Evolutionary conservation across 2,329 filamentous ascomycete species (phyloP), one percentile per base, ranked within the genome.

Genomic region (Trichoderma lentiforme): DNA sequence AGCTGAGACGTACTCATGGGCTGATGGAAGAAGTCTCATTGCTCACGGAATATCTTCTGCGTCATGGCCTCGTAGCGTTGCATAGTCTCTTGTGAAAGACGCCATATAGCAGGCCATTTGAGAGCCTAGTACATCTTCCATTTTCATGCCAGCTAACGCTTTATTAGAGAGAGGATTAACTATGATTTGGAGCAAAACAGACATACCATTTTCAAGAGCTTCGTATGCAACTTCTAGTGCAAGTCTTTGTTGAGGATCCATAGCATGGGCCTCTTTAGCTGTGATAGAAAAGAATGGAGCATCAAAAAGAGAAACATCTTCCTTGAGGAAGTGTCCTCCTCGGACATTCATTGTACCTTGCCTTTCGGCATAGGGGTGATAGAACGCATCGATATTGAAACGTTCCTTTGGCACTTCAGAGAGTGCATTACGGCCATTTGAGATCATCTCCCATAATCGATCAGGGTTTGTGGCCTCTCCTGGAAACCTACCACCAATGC

Each of bases 181-280:
- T 39, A 39, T 18, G 15, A 39, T 1, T 39, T 39, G 3, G 36
- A 39, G 36, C 7, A 18, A 39, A 3, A 6, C 6, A 39, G 36
- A 34, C 47, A 15, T 60, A 71, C 70, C 74, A 66, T 75, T 76
- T 66, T 76, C 76, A 32, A 79, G 71, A 18, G 73, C 73, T 68
- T 79, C 78, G 61, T 75, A 80, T 1, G 73, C 73, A 8, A 75
- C 74, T 58, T 79, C 77, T 3, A 79, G 73, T 34, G 76, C 72
- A 58, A 77, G 72, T 12, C 78, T 69, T 64, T 80, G 76, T 61
- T 78, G 76, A 3, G 79, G 79, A 30, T 81, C 79, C 73, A 80
- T 77, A 8, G 61, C 65, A 21, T 71, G 67, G 34, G 77, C 78
- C 51, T 80, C 76, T 3, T 64, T 71, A 4, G 73, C 60, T 3